Evolutionary conservation across 306 rosid genomes (phyloP), one percentile per base, ranked within the genome.

Genomic region (Cicer yamashitae): DNA sequence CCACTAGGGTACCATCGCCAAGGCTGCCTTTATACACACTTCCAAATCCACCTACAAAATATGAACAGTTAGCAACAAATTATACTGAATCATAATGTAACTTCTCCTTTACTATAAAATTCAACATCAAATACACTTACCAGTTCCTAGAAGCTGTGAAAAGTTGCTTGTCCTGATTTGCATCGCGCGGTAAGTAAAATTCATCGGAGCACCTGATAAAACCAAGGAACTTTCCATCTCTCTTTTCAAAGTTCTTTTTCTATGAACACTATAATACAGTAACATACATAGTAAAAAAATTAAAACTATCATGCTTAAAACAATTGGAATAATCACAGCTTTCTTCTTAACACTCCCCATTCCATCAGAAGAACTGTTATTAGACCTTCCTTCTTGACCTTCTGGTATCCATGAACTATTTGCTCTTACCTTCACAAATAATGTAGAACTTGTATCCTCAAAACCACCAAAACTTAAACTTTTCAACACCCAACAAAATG

Each of bases 1-100:
- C 98, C 13, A 94, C 74, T 46, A 90, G 67, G 17, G 96, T 91
- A 10, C 93, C 97, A 87, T 94, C 94, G 67, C 90, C 90, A 18
- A 94, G 85, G 89, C 94, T 88, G 83, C 98, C 98, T 77, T 94
- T 94, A 70, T 90, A 94, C 13, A 91, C 98, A 83, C 85, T 94
- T 56, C 98, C 98, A 82, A 94, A 94, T 76, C 98, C 98, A 30
- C 98, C 98, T 91, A 70, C 30, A 86, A 73, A 78, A 51, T n/a
- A 79, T n/a, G 39, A 11, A 70, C 12, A 12, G 6, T 85, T 25
- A 81, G 77, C 77, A 73, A 30, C 59, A 75, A 59, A 20, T 61
- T n/a, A 30, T 41, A 71, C 10, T 47, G 53, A 70, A 43, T 37
- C 41, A 46, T 25, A 73, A 34, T 30, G 37, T 30, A 30, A 60